These are phyloP conservation scores for Xylaria bambusicola DNA, from an alignment of 495 filamentous ascomycete species.

Conservation along the genomic window DNA sequence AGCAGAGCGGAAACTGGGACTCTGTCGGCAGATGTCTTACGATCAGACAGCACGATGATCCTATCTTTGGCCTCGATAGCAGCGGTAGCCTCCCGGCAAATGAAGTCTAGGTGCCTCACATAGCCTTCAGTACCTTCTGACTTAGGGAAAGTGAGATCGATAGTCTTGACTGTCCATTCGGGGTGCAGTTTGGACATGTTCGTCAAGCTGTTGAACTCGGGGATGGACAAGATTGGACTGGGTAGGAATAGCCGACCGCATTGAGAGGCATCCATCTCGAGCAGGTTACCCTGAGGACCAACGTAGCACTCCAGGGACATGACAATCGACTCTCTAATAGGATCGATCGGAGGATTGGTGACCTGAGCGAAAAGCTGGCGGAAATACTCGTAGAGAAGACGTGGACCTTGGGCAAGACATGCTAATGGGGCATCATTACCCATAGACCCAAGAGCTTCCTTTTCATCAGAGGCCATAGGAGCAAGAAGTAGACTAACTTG, in stretches of 20 bases:
- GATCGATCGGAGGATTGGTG: constrained; percentile 98
- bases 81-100: constrained; percentile 83
- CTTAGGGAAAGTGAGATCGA: constrained; percentile 97
- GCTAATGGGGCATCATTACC: constrained; percentile 97
- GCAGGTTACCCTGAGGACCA: constrained; percentile 93
- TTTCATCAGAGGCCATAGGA: constrained; percentile 98
- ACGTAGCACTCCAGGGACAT: constrained; percentile 99
- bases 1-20: constrained; percentile 87
- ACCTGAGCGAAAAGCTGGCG: constrained; percentile 98
- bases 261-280: constrained; percentile 91
- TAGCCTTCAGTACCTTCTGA: constrained; percentile 82
- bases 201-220: constrained; percentile 87
- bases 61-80: constrained; percentile 84
- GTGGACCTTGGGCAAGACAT: constrained; percentile 85
- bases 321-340: constrained; percentile 96
- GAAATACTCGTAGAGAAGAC: constrained; percentile 97
- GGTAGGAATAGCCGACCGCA: constrained; percentile 85
- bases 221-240: constrained; percentile 87
- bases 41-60: constrained; percentile 88
- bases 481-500: constrained; percentile 92
- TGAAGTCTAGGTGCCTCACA: constrained; percentile 82
- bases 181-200: constrained; percentile 74
- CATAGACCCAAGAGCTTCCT: constrained; percentile 99
- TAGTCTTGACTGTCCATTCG: constrained; percentile 88
- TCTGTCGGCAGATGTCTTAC: constrained; percentile 79